Base-by-base conservation (phyloP, 2,329 filamentous ascomycete genomes). In the Alternaria burnsii region DNA sequence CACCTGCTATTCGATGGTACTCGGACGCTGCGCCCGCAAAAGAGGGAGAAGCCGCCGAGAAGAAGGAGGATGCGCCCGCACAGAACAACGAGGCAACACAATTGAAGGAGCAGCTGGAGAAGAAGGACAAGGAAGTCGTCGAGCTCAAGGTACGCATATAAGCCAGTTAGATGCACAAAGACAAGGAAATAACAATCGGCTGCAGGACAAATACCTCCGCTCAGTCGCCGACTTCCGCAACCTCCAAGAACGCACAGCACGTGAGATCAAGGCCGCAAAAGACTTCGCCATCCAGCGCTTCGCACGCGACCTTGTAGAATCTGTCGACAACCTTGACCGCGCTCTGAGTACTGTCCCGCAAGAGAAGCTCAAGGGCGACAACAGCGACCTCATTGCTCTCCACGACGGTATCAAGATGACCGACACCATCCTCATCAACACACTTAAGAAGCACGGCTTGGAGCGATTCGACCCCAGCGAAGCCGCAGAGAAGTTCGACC, bases 211-310 rank as follows among this genome's bases (percentile, higher is more conserved):
- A 84, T 96, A 93, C 81, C 87, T 97, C 66, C 94, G 95, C 78
- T 91, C 91, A 56, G 89, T 98, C 67, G 95, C 95, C 82, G 95
- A 99, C 75, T 98, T 96, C 87, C 93, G 93, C 78, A 99, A 98
- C 83, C 91, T 99, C 52, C 94, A 98, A 84, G 93, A 97, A 76
- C 92, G 95, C 76, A 97, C 93, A 43, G 87, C 90, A 79, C 93
- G 95, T 76, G 95, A 99, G 71, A 90, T 96, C 78, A 92, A 95
- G 81, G 82, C 87, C 20, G 92, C 94, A 20, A 90, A 90, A 72
- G 92, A 97, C 82, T 99, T 97, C 73, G 95, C 94, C 74, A 95
- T 99, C 75, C 93, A 97, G 79, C 84, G 90, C 70, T 98, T 99
- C 82, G 93, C 94, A 76, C 91, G 93, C 80, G 95, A 99, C 81